Base-by-base conservation (phyloP, 805 yeast genomes). In the Candida ortonii region DNA sequence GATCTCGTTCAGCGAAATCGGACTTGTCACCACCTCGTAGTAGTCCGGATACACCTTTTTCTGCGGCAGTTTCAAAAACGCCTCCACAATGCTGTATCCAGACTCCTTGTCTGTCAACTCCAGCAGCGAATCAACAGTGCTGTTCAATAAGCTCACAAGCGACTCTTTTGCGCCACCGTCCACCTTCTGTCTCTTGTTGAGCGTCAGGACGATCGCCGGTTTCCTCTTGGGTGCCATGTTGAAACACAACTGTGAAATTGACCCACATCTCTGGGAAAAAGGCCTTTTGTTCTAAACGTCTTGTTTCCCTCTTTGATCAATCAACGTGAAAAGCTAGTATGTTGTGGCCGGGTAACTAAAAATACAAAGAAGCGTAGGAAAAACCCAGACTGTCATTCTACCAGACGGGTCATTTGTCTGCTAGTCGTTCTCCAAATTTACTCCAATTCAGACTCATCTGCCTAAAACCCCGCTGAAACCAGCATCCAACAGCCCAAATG, bases 41-140 rank as follows among this genome's bases (percentile, higher is more conserved):
- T 87, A 88, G 53, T 86, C 94, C 0, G 96, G 88, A 52, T 84
- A 86, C 28, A 74, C 60, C 53, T 80, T 78, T 46, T 78, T 76
- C 16, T 83, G 71, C 6, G 96, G 96, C 23, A 87, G 67, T 46
- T 76, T 78, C 42, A 78, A 56, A 59, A 88, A 87, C 57, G 76
- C 74, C 44, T 70, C 61, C 23, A 62, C 39, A 34, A 67, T 49
- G 55, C 33, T 61, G 57, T 43, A 62, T 5, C 23, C 28, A 14
- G 28, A 39, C 54, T 67, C 42, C 50, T 61, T 68, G 39, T 60
- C 66, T 21, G 53, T 46, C 25, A 67, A 42, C 3, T 58, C 57
- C 16, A 52, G 43, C 3, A 68, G 57, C 7, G 53, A 46, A 9
- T 57, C 50, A 9, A 71, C 28, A 1, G 67, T 64, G 7, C 63